A percentile compares a stretch with the other conserved stretches of the same genome.
Conservation (phyloP, 2,329 filamentous ascomycete species). For the Verticillium albo-atrum region DNA sequence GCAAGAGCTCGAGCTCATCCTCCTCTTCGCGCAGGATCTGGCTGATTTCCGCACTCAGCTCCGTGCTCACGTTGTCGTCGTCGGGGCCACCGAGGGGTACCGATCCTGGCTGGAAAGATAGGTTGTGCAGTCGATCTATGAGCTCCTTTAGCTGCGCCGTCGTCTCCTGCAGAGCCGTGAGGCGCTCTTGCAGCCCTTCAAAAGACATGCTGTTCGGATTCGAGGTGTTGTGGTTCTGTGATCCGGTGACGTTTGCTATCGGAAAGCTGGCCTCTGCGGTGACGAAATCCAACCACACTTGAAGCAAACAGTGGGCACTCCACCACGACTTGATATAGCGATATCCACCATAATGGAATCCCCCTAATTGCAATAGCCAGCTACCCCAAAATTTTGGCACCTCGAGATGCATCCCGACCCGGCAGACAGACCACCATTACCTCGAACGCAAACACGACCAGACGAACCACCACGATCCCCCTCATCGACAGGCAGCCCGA, state of each 20-base stretch:
- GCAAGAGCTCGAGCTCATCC: conserved; percentile 76
- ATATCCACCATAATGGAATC: neutral
- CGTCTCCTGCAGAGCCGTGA: conserved; percentile 56
- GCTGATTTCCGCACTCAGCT: conserved; percentile 77
- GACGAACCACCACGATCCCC: neutral
- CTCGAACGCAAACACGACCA: neutral
- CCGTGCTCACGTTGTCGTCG: conserved; percentile 54
- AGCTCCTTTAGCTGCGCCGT: conserved; percentile 53
- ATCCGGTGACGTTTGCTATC: neutral
- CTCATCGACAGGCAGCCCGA: neutral
- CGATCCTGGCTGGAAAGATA: conserved; percentile 56
- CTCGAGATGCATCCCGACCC: neutral
- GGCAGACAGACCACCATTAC: neutral
- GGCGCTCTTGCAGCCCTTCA: conserved; percentile 57
- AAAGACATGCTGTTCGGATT: conserved; percentile 41
- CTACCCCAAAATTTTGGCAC: conserved; percentile 13
- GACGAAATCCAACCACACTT: conserved; percentile 11
- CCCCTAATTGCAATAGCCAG: conserved; percentile 8
- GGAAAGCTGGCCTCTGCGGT: conserved; percentile 15
- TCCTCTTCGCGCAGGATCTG: conserved; percentile 72
- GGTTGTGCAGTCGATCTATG: conserved; percentile 53
- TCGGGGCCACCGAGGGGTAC: conserved; percentile 41
- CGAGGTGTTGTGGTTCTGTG: neutral
- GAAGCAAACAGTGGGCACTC: neutral
- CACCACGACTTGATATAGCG: neutral